A percentile compares a stretch with the other conserved stretches of the same genome.
These are phyloP conservation scores for Cadophora malorum DNA, from an alignment of 2,329 filamentous ascomycete species.

Conservation along the genomic window DNA sequence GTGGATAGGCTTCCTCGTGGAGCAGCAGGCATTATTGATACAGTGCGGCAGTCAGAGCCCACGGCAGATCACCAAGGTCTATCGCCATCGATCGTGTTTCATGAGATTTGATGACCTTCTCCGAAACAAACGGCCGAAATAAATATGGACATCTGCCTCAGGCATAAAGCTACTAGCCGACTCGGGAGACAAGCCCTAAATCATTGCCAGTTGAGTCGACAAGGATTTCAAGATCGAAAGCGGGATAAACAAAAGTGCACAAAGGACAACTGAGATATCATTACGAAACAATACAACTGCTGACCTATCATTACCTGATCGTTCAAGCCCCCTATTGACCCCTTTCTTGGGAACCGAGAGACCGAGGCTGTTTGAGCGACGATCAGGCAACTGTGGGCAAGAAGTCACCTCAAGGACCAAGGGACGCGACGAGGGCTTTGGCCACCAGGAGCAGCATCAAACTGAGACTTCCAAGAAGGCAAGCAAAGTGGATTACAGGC, in stretches of 20 bases:
- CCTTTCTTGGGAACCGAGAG: background rate
- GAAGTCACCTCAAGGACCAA: background rate
- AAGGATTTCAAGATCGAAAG: constrained; percentile 10
- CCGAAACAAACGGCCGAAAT: constrained; percentile 5
- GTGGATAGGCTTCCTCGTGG: constrained; percentile 18
- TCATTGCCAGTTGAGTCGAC: constrained; percentile 5
- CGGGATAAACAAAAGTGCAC: constrained; percentile 19
- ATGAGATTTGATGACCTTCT: constrained; percentile 1
- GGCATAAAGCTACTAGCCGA: constrained; percentile 6
- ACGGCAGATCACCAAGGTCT: constrained; percentile 16
- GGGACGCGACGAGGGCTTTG: constrained; percentile 12
- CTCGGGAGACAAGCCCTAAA: constrained; percentile 13
- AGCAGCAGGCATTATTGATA: constrained; percentile 4
- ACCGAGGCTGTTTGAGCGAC: constrained; percentile 1
- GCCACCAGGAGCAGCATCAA: constrained; percentile 16
- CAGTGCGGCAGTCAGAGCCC: constrained; percentile 14
- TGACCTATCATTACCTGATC: constrained; percentile 1
- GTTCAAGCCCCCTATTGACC: background rate
- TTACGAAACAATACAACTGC: constrained; percentile 4
- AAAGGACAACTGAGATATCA: constrained; percentile 1
- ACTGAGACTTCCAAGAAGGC: constrained; percentile 8
- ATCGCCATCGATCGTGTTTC: constrained; percentile 14
- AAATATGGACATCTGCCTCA: background rate
- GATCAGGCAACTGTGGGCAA: constrained; percentile 1
- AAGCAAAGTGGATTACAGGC: constrained; percentile 38